A percentile compares a stretch with the other conserved stretches of the same genome.
phyloP scores from a whole-genome alignment of 2,329 filamentous ascomycete species.

The Colletotrichum tofieldiae region DNA sequence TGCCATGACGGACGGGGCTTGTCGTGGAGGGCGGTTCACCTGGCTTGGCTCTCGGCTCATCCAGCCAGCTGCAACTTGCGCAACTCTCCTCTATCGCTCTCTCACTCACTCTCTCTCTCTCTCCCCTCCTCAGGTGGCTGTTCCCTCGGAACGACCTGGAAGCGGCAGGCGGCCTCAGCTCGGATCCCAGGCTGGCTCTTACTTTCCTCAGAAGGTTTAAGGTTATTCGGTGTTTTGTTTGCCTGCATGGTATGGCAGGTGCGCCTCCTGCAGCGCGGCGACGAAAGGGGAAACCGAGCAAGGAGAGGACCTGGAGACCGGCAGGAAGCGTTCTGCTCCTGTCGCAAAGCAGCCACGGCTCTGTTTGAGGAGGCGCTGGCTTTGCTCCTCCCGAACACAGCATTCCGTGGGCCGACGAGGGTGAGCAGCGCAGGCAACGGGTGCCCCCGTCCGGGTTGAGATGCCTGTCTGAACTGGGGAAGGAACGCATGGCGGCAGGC shows the following conservation, averaged over 20 bases:
- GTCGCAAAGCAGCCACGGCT: slow-evolving; percentile 17
- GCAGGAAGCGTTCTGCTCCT: slow-evolving; percentile 8
- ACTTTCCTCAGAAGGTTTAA: slow-evolving; percentile 10
- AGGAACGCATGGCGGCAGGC: not conserved
- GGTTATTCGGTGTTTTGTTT: slow-evolving; percentile 39
- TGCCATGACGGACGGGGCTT: not conserved
- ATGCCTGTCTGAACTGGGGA: not conserved
- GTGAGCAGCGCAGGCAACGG: not conserved
- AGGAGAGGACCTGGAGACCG: slow-evolving; percentile 14
- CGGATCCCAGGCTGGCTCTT: slow-evolving; percentile 3
- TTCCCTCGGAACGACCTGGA: not conserved
- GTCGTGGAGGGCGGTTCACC: not conserved
- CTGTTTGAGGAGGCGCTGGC: slow-evolving; percentile 25
- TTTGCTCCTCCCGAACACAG: not conserved
- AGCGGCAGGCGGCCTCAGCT: slow-evolving; percentile 12
- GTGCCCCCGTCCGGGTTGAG: not conserved
- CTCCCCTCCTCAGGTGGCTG: not conserved
- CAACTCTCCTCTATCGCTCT: not conserved
- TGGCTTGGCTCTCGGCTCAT: not conserved
- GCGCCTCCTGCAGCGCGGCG: not conserved
- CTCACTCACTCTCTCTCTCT: not conserved
- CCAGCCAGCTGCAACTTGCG: not conserved
- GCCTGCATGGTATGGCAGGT: slow-evolving; percentile 32
- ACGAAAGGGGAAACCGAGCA: not conserved
- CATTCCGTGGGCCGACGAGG: not conserved